phyloP scores from a whole-genome alignment of 2,329 filamentous ascomycete species.

The Alternaria sp. region DNA sequence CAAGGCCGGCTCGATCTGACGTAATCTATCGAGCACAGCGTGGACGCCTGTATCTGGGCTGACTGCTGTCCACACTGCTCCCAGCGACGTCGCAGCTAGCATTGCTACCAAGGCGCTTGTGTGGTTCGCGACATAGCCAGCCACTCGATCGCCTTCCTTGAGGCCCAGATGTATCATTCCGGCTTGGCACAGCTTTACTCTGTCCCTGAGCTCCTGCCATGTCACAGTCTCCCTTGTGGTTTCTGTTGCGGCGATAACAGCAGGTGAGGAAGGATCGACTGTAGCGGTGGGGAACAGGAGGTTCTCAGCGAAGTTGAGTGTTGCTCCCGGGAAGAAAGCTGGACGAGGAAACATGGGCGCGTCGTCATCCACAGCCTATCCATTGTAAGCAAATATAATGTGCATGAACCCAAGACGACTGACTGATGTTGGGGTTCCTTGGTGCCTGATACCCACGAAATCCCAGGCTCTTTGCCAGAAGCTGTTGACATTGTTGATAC shows the following conservation, averaged over 20 bases:
- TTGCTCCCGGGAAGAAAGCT: constrained; percentile 80
- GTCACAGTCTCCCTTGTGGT: constrained; percentile 69
- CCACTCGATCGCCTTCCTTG: constrained; percentile 67
- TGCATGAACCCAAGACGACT: constrained; percentile 25
- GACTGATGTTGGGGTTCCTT: constrained; percentile 68
- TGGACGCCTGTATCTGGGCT: constrained; percentile 92
- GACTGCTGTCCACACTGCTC: constrained; percentile 91
- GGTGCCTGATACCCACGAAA: constrained; percentile 78
- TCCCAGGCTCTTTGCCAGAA: constrained; percentile 92
- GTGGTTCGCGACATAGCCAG: constrained; percentile 87
- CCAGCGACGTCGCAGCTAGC: constrained; percentile 81
- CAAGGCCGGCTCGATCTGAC: constrained; percentile 82
- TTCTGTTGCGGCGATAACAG: constrained; percentile 85
- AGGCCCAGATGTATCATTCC: constrained; percentile 74
- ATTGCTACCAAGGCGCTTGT: constrained; percentile 86
- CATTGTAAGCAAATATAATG: constrained; percentile 17
- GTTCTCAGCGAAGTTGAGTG: constrained; percentile 94
- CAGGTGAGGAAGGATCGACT: constrained; percentile 67
- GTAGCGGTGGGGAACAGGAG: constrained; percentile 76
- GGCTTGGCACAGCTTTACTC: constrained; percentile 76
- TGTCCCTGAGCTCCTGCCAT: constrained; percentile 82
- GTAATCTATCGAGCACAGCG: constrained; percentile 85
- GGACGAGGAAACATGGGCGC: constrained; percentile 85
- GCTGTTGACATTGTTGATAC: constrained; percentile 73
- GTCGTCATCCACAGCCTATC: constrained; percentile 71